phyloP scores from a whole-genome alignment of 2,329 filamentous ascomycete species.

The Cephalotrichum gorgonifer region DNA sequence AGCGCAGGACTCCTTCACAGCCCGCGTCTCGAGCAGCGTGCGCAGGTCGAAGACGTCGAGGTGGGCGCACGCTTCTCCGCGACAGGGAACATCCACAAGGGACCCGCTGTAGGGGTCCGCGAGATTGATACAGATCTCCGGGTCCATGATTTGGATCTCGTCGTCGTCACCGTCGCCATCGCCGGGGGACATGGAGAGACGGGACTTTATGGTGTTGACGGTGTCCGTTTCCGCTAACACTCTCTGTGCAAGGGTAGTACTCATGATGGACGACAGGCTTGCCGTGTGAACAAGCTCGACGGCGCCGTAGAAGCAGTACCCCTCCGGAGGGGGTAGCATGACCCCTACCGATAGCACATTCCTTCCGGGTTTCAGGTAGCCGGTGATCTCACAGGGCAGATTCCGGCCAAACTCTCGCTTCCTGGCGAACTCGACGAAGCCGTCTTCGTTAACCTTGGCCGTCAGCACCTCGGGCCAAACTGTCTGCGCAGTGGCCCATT shows the following conservation, averaged over 20 bases:
- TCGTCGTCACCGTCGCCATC: slow-evolving; percentile 33
- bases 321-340: slow-evolving; percentile 11
- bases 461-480: not conserved
- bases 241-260: not conserved
- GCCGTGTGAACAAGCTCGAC: slow-evolving; percentile 25
- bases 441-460: not conserved
- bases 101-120: slow-evolving; percentile 55
- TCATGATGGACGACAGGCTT: not conserved
- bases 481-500: not conserved
- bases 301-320: slow-evolving; percentile 47
- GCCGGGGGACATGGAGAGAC: not conserved
- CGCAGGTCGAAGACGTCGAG: slow-evolving; percentile 84
- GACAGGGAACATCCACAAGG: slow-evolving; percentile 62
- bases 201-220: not conserved
- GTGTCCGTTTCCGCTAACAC: not conserved
- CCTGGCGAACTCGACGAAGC: slow-evolving; percentile 35
- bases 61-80: slow-evolving; percentile 61
- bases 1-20: slow-evolving; percentile 30
- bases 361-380: slow-evolving; percentile 40
- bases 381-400: slow-evolving; percentile 64
- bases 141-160: slow-evolving; percentile 31
- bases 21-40: slow-evolving; percentile 64
- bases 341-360: slow-evolving; percentile 52
- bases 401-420: slow-evolving; percentile 68
- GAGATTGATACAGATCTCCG: slow-evolving; percentile 51